Conservation (phyloP, 495 filamentous ascomycete species). For the Hyaloscypha hepaticicola region DNA sequence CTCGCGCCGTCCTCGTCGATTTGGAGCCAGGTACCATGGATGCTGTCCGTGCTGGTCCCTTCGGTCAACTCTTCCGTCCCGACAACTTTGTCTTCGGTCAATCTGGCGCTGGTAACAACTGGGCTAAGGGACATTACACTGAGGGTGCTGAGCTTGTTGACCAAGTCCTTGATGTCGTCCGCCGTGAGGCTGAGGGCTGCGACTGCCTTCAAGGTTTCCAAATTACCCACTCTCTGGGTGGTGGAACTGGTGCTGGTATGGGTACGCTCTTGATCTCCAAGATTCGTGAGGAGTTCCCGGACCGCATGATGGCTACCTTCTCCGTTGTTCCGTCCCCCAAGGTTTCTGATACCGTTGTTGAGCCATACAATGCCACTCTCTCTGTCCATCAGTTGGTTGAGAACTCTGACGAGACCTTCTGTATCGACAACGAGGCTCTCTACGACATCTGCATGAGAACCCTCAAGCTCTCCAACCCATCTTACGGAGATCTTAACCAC, state of each 20-base stretch:
- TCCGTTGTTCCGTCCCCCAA: conserved; percentile 99
- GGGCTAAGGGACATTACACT: conserved; percentile 99
- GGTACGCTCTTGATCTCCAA: conserved; percentile 99
- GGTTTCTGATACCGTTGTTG: conserved; percentile 99
- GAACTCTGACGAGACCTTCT: conserved; percentile 99
- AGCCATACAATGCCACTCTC: conserved; percentile 99
- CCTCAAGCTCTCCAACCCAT: conserved; percentile 96
- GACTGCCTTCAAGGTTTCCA: conserved; percentile 99
- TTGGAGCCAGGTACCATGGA: conserved; percentile 99
- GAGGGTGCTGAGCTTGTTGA: conserved; percentile 99
- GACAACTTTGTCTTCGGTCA: conserved; percentile 99
- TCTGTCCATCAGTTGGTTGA: conserved; percentile 99
- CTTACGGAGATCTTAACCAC: conserved; percentile 99
- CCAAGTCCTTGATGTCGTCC: conserved; percentile 96
- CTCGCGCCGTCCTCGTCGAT: conserved; percentile 98
- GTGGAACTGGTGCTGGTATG: conserved; percentile 99
- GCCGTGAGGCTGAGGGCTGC: conserved; percentile 97
- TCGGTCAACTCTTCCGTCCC: conserved; percentile 98
- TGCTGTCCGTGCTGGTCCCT: conserved; percentile 96
- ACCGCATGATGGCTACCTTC: conserved; percentile 99
- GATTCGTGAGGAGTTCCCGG: conserved; percentile 99
- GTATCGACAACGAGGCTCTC: conserved; percentile 99
- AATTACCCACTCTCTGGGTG: conserved; percentile 99
- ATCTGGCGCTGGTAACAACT: conserved; percentile 99
- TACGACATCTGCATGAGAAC: conserved; percentile 99